A percentile compares a stretch with the other conserved stretches of the same genome.
Evolutionary conservation across 1,284 basidiomycete species (phyloP).

Genomic region (Cryptococcus floricola): DNA sequence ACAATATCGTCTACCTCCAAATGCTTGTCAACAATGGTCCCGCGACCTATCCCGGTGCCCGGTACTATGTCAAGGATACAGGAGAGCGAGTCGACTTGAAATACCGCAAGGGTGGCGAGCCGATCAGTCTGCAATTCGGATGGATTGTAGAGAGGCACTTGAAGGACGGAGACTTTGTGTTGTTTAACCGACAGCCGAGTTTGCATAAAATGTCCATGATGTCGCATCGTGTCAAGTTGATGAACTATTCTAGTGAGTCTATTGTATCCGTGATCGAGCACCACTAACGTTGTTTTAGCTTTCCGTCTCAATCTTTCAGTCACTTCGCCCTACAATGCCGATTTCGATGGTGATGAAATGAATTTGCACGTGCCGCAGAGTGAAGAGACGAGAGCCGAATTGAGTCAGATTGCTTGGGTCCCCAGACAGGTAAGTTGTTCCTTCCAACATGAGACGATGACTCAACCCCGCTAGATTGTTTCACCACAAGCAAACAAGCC

Average conservation of each 20-base stretch:
- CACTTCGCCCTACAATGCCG: slow-evolving; percentile 66
- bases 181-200: slow-evolving; percentile 98
- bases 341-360: slow-evolving; percentile 99
- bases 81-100: slow-evolving; percentile 96
- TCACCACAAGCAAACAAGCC: slow-evolving; percentile 99
- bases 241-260: slow-evolving; percentile 93
- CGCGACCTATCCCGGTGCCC: slow-evolving; percentile 89
- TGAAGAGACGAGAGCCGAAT: slow-evolving; percentile 97
- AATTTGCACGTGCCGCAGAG: slow-evolving; percentile 89
- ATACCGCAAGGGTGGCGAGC: slow-evolving; percentile 97
- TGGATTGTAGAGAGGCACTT: slow-evolving; percentile 99
- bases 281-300: slow-evolving; percentile 56
- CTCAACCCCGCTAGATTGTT: slow-evolving; percentile 65
- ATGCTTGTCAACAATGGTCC: slow-evolving; percentile 97
- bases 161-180: slow-evolving; percentile 92
- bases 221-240: slow-evolving; percentile 95
- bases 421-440: slow-evolving; percentile 67
- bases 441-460: not conserved
- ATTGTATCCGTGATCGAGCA: not conserved
- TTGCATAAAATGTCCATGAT: slow-evolving; percentile 99
- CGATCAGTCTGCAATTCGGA: slow-evolving; percentile 86
- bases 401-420: slow-evolving; percentile 99
- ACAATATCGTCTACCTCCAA: slow-evolving; percentile 93
- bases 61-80: slow-evolving; percentile 96
- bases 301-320: slow-evolving; percentile 97